Conservation (phyloP, 2,329 filamentous ascomycete genomes). For the Monilinia fructicola region DNA sequence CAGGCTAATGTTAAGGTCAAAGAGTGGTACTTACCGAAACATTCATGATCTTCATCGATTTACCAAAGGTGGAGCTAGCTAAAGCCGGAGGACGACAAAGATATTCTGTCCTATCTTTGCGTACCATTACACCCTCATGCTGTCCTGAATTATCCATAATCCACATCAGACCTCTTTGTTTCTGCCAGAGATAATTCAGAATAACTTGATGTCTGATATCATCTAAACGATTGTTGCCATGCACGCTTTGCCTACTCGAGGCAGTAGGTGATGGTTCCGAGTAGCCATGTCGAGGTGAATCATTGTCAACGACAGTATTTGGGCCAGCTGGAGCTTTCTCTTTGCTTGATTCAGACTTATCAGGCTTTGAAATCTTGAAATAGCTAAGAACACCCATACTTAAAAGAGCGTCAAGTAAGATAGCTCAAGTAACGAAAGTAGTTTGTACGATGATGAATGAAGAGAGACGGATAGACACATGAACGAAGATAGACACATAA, state of each 20-base stretch:
- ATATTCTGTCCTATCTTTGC: constrained; percentile 67
- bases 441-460: constrained; percentile 10
- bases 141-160: constrained; percentile 67
- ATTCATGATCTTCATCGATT: constrained; percentile 65
- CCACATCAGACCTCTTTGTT: constrained; percentile 74
- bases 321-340: constrained; percentile 16
- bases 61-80: constrained; percentile 60
- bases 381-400: constrained; percentile 23
- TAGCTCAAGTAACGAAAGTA: constrained; percentile 21
- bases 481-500: constrained; percentile 21
- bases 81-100: constrained; percentile 70
- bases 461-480: constrained; percentile 13
- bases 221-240: constrained; percentile 47
- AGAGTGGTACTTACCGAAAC: constrained; percentile 55
- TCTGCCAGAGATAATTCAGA: constrained; percentile 80
- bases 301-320: constrained; percentile 16
- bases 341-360: constrained; percentile 20
- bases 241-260: constrained; percentile 19
- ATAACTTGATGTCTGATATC: constrained; percentile 80
- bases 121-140: constrained; percentile 69
- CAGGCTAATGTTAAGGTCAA: background rate
- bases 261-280: constrained; percentile 7
- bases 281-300: constrained; percentile 13
- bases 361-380: constrained; percentile 22
- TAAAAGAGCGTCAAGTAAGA: constrained; percentile 12